Base-by-base conservation (phyloP, 371 early-diverging fungal species). In the Rhizopus microsporus region DNA sequence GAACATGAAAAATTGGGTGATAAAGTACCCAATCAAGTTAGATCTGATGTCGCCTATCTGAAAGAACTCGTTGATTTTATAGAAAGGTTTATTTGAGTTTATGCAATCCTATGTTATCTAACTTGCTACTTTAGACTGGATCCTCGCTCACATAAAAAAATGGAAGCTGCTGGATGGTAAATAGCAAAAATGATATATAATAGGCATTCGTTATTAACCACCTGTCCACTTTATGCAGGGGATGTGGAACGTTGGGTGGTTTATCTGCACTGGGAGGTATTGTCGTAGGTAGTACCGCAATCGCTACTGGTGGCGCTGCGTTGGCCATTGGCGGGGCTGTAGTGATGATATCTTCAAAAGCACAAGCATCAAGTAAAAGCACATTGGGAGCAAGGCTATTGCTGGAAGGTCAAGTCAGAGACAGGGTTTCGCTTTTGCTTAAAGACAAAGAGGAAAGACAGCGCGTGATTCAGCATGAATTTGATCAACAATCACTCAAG, bases 181-280 rank as follows among this genome's bases (percentile, higher is more conserved):
- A 37, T 35, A 51, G 29, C 4, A 39, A 42, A 3, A 40, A 12
- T 37, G 10, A 33, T 13, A 17, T 29, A 7, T n/a, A 34, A 46
- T 33, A 15, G 23, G 10, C 30, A 31, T n/a, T 39, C 10, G n/a
- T 44, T 29, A 13, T 61, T 61, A 60, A 56, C 9, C 16, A 60
- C 0, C 67, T 62, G 30, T 46, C 59, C 23, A 23, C 23, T 23
- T 23, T 23, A 23, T 23, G 23, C 23, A 59, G 67, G 82, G 63
- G 81, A 45, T 49, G 72, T 49, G 80, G 79, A 51, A 50, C 72
- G 43, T 47, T 80, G 32, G 63, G 84, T 59, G 59, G 80, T 53
- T 53, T 84, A 15, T 80, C 82, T 0, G 75, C 73, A 4, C 50
- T 84, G 2, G 81, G 84, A 30, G 84, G 80, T 0, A 51, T 74